Base-by-base conservation (phyloP, 805 yeast genomes). In the Barnettozyma populi region DNA sequence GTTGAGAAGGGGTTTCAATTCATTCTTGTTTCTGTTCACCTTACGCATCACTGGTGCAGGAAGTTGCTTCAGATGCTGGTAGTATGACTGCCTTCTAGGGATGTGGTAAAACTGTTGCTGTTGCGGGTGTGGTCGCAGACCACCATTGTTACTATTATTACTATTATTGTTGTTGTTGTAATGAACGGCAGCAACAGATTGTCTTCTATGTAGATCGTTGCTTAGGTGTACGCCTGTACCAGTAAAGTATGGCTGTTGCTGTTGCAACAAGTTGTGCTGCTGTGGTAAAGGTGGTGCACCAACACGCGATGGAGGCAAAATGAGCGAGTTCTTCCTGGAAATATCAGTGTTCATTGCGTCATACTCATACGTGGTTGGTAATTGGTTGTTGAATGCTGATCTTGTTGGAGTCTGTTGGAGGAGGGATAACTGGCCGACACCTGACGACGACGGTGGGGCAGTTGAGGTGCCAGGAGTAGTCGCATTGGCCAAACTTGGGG, bases 1-100 rank as follows among this genome's bases (percentile, higher is more conserved):
- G 57, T 85, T 82, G 4, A 75, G 50, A 13, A 70, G 66, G 0
- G 95, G 95, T n/a, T 68, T 69, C 50, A 86, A 65, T 46, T 85
- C 89, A n/a, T 67, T 51, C 44, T 64, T 68, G 41, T 66, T 62
- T 32, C 61, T 61, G 27, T 38, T 34, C 16, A 82, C 64, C 47
- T 65, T 70, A 19, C 63, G 59, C 52, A 78, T 74, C 43, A 63
- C 68, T 1, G 92, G 92, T 1, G 78, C 71, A n/a, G 63, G 45
- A 56, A 64, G 29, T 54, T 48, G 69, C 38, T 68, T 57, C 43
- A 71, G 56, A 8, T 58, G 53, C 23, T 63, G 68, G 24, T 62
- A 57, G 4, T 63, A 53, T 7, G 62, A 52, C 36, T 53, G 58
- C 46, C 58, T 50, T 51, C 61, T 49, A 7, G 54, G 48, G 36